These are phyloP conservation scores for Vicia villosa DNA, from an alignment of 306 rosid species.

Conservation along the genomic window DNA sequence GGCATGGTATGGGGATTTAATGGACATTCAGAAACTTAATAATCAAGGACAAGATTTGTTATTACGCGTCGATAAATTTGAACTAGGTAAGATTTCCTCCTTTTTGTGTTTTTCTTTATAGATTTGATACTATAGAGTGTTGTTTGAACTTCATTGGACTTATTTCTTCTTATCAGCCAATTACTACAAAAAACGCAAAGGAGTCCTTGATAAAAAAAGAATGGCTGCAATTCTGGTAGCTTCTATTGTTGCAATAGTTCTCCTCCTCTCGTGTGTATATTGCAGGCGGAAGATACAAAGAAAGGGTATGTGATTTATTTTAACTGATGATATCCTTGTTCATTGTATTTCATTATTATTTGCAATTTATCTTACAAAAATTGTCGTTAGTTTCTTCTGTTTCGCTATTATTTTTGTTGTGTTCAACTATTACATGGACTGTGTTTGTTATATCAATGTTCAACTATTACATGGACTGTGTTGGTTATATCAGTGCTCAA, in stretches of 20 bases:
- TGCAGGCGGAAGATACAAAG: conserved; percentile 18
- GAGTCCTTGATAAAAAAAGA: neutral
- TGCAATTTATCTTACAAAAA: neutral
- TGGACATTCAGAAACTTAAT: conserved; percentile 26
- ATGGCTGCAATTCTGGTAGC: neutral
- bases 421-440: neutral
- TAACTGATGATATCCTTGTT: neutral
- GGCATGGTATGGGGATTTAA: conserved; percentile 49
- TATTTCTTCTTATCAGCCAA: conserved; percentile 31
- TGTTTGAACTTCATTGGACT: neutral
- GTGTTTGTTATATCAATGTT: neutral
- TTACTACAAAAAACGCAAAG: conserved; percentile 16
- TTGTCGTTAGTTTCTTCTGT: neutral
- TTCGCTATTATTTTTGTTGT: neutral
- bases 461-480: neutral
- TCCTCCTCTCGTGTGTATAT: conserved; percentile 13
- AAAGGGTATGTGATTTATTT: conserved; percentile 31
- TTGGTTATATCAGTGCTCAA: neutral
- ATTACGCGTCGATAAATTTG: conserved; percentile 54
- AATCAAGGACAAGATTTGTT: conserved; percentile 57
- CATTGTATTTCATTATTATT: neutral
- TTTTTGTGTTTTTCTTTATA: neutral
- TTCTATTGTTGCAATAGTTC: neutral
- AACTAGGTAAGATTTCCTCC: conserved; percentile 21
- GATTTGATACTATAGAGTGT: neutral